Evolutionary conservation across 495 filamentous ascomycete genomes (phyloP).

Genomic region (Penicillium ochrochloron): DNA sequence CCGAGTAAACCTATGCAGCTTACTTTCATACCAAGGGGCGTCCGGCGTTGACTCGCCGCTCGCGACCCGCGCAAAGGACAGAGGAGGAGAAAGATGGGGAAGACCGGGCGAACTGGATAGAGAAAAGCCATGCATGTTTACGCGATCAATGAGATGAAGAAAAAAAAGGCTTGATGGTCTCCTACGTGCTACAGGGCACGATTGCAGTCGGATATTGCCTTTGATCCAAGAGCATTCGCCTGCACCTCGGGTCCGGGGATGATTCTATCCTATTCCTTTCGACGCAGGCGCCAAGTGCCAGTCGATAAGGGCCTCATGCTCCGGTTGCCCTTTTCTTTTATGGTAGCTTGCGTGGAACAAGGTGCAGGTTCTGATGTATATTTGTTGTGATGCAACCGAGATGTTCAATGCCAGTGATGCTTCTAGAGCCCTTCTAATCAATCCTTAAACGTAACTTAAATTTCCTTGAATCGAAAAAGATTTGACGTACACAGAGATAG

Average conservation of each 20-base stretch:
- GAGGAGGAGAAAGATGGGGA: constrained; percentile 18
- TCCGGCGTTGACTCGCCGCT: constrained; percentile 26
- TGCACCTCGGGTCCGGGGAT: constrained; percentile 30
- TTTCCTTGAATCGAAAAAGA: not conserved
- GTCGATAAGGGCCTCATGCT: constrained; percentile 27
- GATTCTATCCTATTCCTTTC: constrained; percentile 22
- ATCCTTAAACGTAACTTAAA: not conserved
- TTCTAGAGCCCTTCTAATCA: constrained; percentile 27
- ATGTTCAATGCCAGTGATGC: constrained; percentile 42
- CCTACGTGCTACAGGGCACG: constrained; percentile 36
- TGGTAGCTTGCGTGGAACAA: constrained; percentile 16
- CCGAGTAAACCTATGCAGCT: constrained; percentile 46
- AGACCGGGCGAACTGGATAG: constrained; percentile 33
- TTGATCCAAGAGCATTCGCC: constrained; percentile 31
- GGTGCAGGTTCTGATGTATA: constrained; percentile 48
- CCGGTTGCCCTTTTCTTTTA: constrained; percentile 15
- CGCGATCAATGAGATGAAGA: constrained; percentile 41
- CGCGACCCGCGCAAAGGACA: constrained; percentile 25
- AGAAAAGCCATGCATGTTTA: constrained; percentile 49
- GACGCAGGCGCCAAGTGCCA: constrained; percentile 27
- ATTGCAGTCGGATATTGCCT: constrained; percentile 39
- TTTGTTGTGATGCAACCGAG: constrained; percentile 42
- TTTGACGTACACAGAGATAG: not conserved
- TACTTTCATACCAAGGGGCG: constrained; percentile 21
- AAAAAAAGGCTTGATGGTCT: constrained; percentile 40